Evolutionary conservation across 495 filamentous ascomycete genomes (phyloP).

Genomic region (Podospora tetraspora): DNA sequence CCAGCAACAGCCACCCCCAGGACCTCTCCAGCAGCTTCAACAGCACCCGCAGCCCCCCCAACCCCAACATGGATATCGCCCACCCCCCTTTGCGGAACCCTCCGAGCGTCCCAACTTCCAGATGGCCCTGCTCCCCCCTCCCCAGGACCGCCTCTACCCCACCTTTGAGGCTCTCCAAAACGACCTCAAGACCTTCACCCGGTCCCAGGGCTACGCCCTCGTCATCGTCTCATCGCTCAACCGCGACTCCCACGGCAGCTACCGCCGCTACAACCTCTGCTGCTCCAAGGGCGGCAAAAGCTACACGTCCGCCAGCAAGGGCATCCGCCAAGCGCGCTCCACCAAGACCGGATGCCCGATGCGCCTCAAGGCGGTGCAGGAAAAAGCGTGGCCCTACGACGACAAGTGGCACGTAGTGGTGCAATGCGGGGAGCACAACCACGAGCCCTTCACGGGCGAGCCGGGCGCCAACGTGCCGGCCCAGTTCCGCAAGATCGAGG

Average conservation of each 20-base stretch:
- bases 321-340: constrained; percentile 26
- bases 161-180: constrained; percentile 24
- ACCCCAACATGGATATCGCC: constrained; percentile 17
- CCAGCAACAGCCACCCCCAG: neutral
- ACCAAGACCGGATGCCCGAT: constrained; percentile 35
- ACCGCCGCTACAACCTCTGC: constrained; percentile 35
- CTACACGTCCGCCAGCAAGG: constrained; percentile 31
- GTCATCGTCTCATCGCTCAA: constrained; percentile 32
- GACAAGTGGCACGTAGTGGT: constrained; percentile 36
- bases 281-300: constrained; percentile 34
- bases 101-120: constrained; percentile 28
- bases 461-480: constrained; percentile 27
- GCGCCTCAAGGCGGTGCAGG: constrained; percentile 32
- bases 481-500: constrained; percentile 36
- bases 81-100: constrained; percentile 14
- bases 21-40: neutral
- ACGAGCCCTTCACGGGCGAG: constrained; percentile 34
- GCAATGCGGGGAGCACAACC: constrained; percentile 34
- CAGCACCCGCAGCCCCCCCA: constrained; percentile 7
- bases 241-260: constrained; percentile 29
- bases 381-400: constrained; percentile 31
- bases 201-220: constrained; percentile 31
- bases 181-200: constrained; percentile 29
- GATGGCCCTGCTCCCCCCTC: constrained; percentile 31
- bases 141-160: constrained; percentile 31